phyloP scores from a whole-genome alignment of 192 early-diverging fungal genomes.

The Coemansia sp. region DNA sequence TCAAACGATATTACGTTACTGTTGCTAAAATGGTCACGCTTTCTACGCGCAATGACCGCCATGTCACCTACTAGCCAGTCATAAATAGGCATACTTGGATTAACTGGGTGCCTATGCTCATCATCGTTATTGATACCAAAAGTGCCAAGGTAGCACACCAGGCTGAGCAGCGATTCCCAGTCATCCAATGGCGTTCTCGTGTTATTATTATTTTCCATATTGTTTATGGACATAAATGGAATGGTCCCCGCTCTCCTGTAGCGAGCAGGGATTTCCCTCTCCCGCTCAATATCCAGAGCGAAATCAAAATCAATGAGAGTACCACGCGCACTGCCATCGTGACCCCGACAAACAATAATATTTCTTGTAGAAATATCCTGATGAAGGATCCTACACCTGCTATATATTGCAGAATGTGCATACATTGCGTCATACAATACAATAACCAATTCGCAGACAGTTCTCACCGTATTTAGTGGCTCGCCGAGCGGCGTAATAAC shows the following conservation, averaged over 20 bases:
- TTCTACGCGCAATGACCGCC: no score
- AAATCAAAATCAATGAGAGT: no score
- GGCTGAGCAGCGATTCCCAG: slow-evolving; percentile 18
- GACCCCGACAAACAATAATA: slow-evolving; percentile 10
- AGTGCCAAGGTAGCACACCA: slow-evolving; percentile 26
- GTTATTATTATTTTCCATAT: no score
- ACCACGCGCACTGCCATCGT: no score
- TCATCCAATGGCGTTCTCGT: slow-evolving; percentile 15
- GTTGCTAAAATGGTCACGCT: no score
- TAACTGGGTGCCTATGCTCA: not conserved
- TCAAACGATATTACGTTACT: no score
- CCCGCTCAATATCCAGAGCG: no score
- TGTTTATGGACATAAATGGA: slow-evolving; percentile 15
- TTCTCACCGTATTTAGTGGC: not conserved
- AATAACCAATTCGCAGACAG: slow-evolving; percentile 14
- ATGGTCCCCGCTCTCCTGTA: slow-evolving; percentile 9
- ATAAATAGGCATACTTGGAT: no score
- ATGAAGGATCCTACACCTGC: slow-evolving; percentile 22
- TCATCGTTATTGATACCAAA: slow-evolving; percentile 2
- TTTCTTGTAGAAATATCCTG: no score
- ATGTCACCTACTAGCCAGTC: no score
- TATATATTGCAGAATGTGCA: slow-evolving; percentile 3
- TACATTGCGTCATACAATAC: slow-evolving; percentile 24
- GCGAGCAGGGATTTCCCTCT: no score
- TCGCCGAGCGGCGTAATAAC: slow-evolving; percentile 16